A percentile compares a stretch with the other conserved stretches of the same genome.
These are phyloP conservation scores for Brettanomyces nanus DNA, from an alignment of 805 yeast genomes.

Conservation along the genomic window DNA sequence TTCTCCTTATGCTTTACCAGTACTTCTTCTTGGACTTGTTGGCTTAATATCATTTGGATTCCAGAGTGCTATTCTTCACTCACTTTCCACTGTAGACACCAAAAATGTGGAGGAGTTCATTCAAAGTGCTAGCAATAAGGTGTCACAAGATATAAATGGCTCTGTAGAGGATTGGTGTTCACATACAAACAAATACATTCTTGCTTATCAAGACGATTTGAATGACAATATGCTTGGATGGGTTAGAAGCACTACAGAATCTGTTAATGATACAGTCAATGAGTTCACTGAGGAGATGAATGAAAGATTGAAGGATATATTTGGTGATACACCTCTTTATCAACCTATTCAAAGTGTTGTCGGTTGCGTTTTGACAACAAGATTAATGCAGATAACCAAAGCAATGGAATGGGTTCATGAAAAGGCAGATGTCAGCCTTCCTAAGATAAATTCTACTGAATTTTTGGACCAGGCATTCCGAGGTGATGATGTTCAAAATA, in stretches of 20 bases:
- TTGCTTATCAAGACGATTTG: constrained; percentile 37
- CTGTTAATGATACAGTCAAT: constrained; percentile 54
- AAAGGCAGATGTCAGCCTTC: constrained; percentile 51
- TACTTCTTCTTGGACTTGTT: constrained; percentile 45
- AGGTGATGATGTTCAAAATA: constrained; percentile 5
- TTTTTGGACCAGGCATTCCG: constrained; percentile 7
- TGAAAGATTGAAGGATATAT: constrained; percentile 45
- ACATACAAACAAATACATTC: constrained; percentile 48
- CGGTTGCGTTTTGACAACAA: constrained; percentile 72
- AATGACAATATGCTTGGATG: constrained; percentile 64
- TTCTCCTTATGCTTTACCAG: constrained; percentile 41
- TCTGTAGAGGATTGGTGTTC: constrained; percentile 42
- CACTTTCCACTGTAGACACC: constrained; percentile 8
- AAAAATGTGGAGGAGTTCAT: constrained; percentile 7
- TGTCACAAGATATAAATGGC: constrained; percentile 14
- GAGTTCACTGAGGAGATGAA: constrained; percentile 54
- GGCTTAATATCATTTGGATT: constrained; percentile 48
- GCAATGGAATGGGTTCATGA: constrained; percentile 77
- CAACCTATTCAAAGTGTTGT: constrained; percentile 59
- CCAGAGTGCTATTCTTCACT: constrained; percentile 42
- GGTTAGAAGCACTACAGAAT: constrained; percentile 46
- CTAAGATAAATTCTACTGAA: constrained; percentile 30
- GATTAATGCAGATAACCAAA: constrained; percentile 52
- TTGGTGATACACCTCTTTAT: constrained; percentile 62
- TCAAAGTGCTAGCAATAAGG: neutral